Base-by-base conservation (phyloP, 140 eudicot species). In the Stevia rebaudiana region DNA sequence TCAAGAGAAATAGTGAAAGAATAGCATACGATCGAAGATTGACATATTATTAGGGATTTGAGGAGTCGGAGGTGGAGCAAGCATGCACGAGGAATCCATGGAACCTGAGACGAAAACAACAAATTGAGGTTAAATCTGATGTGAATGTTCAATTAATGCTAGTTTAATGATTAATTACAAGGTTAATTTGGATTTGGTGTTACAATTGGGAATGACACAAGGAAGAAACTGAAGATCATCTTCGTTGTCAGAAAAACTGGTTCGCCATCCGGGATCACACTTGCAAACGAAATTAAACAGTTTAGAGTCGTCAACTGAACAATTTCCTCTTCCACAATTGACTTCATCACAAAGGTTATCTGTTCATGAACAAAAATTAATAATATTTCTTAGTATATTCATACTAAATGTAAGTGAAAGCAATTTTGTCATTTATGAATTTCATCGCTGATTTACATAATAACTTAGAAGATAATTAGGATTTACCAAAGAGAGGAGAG, bases 181-280 rank as follows among this genome's bases (percentile, higher is more conserved):
- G 19, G 18, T n/a, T 43, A 43, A 5, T 13, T 13, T 43, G 21
- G 67, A 54, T 13, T 43, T 21, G 67, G 43, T 36, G 17, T 57
- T 74, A 66, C 79, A 74, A 46, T 74, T 66, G 39, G 79, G 79
- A 57, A 74, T 66, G 63, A 74, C 67, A 13, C 79, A 74, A 66
- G 79, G 79, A 66, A 74, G 79, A 54, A 66, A 74, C 8, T 57
- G 30, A 48, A 13, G 63, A 58, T 66, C 44, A 22, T 73, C 69
- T 19, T 73, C 67, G 0, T 36, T 3, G 37, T 18, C 61, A 0
- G 68, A 57, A 57, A 61, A 63, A 58, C 69, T 74, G 33, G 68
- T 52, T 41, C 19, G 55, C 79, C 79, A 74, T 67, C 79, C 79
- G 2, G 74, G 69, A 0, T 74, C 69, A 3, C 79, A 74, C 63